Percentiles rank a stretch among this genome's conserved stretches.
These are phyloP conservation scores for Phytophthora macrochlamydospora DNA, from an alignment of 352 stramenopile species.

Conservation along the genomic window DNA sequence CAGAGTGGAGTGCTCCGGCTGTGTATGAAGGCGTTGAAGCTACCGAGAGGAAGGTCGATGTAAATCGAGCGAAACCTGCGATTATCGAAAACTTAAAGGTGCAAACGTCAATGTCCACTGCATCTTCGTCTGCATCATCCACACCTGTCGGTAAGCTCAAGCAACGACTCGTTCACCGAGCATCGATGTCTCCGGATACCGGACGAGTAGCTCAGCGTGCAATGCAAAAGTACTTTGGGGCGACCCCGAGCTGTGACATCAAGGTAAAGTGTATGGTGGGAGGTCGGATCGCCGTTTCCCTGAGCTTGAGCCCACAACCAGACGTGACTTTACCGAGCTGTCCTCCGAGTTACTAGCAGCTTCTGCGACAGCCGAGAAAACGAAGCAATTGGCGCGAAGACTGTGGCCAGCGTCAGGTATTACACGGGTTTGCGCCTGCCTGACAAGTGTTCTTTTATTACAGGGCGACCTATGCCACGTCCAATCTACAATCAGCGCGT, in stretches of 20 bases:
- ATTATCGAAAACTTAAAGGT: slow-evolving; percentile 28
- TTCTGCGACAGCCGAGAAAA: slow-evolving; percentile 69
- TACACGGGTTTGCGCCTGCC: slow-evolving; percentile 77
- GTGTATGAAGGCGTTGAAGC: background rate
- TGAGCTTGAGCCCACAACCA: slow-evolving; percentile 69
- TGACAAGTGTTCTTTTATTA: slow-evolving; percentile 77
- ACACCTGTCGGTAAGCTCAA: slow-evolving; percentile 30
- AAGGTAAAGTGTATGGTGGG: slow-evolving; percentile 76
- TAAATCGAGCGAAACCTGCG: slow-evolving; percentile 15
- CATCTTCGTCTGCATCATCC: slow-evolving; percentile 18
- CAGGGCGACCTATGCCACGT: slow-evolving; percentile 70
- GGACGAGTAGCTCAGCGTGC: slow-evolving; percentile 59
- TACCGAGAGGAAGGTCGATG: slow-evolving; percentile 1
- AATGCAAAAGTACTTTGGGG: slow-evolving; percentile 74
- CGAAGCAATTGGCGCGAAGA: slow-evolving; percentile 52
- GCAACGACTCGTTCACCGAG: slow-evolving; percentile 32
- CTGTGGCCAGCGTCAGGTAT: slow-evolving; percentile 84
- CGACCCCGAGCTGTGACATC: slow-evolving; percentile 73
- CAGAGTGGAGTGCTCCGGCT: slow-evolving; percentile 5
- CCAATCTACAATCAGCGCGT: slow-evolving; percentile 55
- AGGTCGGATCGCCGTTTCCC: slow-evolving; percentile 62
- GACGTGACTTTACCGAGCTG: slow-evolving; percentile 70
- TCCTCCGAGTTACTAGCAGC: slow-evolving; percentile 66
- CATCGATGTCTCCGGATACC: slow-evolving; percentile 59
- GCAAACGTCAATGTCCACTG: slow-evolving; percentile 18